Conservation (phyloP, 441 rosid genomes). For the Codiaeum variegatum region DNA sequence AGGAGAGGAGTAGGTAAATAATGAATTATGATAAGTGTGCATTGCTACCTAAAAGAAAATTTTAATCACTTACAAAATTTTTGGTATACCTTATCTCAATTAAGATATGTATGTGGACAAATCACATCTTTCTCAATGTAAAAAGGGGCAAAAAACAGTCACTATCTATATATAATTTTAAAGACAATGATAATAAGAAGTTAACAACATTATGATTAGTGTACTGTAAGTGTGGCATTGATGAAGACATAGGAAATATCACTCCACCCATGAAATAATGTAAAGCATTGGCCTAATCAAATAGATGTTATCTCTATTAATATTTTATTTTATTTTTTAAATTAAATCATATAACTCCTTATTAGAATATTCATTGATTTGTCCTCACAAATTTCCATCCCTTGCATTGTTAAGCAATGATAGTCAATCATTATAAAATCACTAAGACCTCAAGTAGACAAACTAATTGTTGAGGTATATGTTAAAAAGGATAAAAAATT, state of each 20-base stretch:
- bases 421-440: conserved; percentile 5
- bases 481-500: too few species aligned
- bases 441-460: neutral
- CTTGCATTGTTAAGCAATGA: neutral
- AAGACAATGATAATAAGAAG: neutral
- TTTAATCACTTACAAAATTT: neutral
- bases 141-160: neutral
- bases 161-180: neutral
- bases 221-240: neutral
- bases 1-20: neutral
- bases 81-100: neutral
- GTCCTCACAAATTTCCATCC: neutral
- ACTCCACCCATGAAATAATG: neutral
- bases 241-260: neutral
- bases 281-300: neutral
- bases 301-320: neutral
- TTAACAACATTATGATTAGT: neutral
- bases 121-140: neutral
- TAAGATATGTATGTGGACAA: neutral
- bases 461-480: too few species aligned
- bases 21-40: neutral
- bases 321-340: neutral
- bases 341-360: neutral
- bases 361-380: conserved; percentile 1
- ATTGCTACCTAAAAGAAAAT: neutral